Conservation (phyloP, 2,329 filamentous ascomycete species). For the Scedosporium boydii region DNA sequence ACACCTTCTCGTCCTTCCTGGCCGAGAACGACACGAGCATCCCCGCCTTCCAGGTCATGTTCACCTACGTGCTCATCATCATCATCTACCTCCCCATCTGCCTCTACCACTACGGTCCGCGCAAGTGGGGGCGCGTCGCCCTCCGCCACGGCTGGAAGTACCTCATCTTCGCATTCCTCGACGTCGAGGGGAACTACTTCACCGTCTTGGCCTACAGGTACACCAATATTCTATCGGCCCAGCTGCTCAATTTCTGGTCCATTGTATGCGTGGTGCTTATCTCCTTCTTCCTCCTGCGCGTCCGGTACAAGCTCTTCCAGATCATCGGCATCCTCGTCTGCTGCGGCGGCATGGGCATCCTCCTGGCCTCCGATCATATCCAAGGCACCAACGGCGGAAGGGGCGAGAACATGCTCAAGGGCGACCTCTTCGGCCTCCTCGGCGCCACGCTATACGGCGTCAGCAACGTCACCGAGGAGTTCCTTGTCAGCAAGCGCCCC, state of each 20-base stretch:
- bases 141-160: slow-evolving; percentile 81
- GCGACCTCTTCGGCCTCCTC: slow-evolving; percentile 82
- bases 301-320: slow-evolving; percentile 84
- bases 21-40: slow-evolving; percentile 60
- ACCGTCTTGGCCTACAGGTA: slow-evolving; percentile 88
- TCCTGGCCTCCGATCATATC: slow-evolving; percentile 82
- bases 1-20: slow-evolving; percentile 79
- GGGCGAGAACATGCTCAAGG: slow-evolving; percentile 67
- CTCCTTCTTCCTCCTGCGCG: slow-evolving; percentile 72
- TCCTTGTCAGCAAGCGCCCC: slow-evolving; percentile 76
- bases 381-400: slow-evolving; percentile 62
- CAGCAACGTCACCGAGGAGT: slow-evolving; percentile 88
- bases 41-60: slow-evolving; percentile 89
- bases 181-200: slow-evolving; percentile 97
- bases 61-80: slow-evolving; percentile 84
- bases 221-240: slow-evolving; percentile 84
- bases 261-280: slow-evolving; percentile 85
- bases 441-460: slow-evolving; percentile 88
- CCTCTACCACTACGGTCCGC: slow-evolving; percentile 68
- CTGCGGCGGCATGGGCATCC: slow-evolving; percentile 80
- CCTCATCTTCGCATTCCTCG: slow-evolving; percentile 82
- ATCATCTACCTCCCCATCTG: slow-evolving; percentile 74
- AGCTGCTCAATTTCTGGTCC: slow-evolving; percentile 98
- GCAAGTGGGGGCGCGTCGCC: slow-evolving; percentile 56
- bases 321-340: slow-evolving; percentile 80